Evolutionary conservation across 495 filamentous ascomycete genomes (phyloP), one percentile per base, ranked within the genome.

Genomic region (Penicillium pulvis): DNA sequence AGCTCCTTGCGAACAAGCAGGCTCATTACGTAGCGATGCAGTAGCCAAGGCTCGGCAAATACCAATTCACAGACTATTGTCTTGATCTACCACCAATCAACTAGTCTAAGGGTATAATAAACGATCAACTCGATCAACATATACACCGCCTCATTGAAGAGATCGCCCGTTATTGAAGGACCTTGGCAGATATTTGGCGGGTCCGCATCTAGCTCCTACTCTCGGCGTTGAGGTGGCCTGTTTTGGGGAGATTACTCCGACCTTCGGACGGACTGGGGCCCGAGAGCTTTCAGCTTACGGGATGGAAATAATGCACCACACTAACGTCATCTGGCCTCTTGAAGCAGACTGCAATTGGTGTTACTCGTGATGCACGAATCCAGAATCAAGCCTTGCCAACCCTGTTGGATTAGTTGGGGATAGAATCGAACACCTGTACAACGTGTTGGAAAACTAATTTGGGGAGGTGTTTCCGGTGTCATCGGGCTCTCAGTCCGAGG

Each of bases 301-400:
- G 23, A n/a, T 19, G 26, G 12, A 7, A 31, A 14, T 47, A 51
- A 12, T 48, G 28, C 2, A 36, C 28, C 7, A 36, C 16, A 33
- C 14, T 42, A 60, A 55, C 62, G 55, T 64, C 57, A 64, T 64
- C 35, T 42, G 55, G 58, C 50, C 58, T 53, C 23, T 36, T 23
- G 14, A 58, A 55, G 24, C 45, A 39, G 50, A 57, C 46, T 33
- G 54, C 9, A 36, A 28, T 41, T 45, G 6, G 16, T 43, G 54
- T 56, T 50, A n/a, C 46, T 48, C 30, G 44, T 17, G 51, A 20
- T 49, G 48, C 41, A 33, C 47, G 24, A 23, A 39, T 49, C 55
- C 24, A 45, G 51, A 66, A 62, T 36, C 58, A 67, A 69, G 66
- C 66, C 61, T 66, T 60, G 58, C 61, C 64, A 60, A 64, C 48